Percentiles rank a stretch among this genome's conserved stretches.
Evolutionary conservation across 441 rosid species (phyloP).

Genomic region (Viola pubescens): DNA sequence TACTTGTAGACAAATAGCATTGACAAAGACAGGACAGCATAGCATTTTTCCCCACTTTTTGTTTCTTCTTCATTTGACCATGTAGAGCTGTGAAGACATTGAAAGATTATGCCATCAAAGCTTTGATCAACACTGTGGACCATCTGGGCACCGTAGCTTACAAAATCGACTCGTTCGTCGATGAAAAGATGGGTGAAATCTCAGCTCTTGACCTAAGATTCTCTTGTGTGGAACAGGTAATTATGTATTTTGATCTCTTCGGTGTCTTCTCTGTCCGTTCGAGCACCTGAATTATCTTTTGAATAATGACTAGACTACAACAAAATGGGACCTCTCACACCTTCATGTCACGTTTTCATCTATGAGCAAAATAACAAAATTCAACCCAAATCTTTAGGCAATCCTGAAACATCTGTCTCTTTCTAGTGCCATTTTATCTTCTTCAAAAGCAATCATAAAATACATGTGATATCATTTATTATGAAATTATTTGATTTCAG

Average conservation of each 20-base stretch:
- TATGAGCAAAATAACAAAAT: neutral
- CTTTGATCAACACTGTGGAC: constrained; percentile 72
- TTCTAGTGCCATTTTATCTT: too few species aligned
- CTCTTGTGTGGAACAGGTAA: constrained; percentile 62
- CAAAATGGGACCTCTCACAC: too few species aligned
- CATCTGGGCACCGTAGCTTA: constrained; percentile 84
- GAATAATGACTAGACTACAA: too few species aligned
- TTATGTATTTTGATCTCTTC: neutral
- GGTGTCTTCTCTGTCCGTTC: neutral
- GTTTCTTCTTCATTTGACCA: neutral
- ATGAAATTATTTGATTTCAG: neutral
- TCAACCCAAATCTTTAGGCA: neutral
- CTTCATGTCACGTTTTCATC: neutral
- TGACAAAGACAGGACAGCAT: neutral
- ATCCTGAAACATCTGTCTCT: neutral
- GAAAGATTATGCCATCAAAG: constrained; percentile 66
- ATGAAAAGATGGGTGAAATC: constrained; percentile 45
- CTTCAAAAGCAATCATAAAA: neutral
- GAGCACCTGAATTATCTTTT: too few species aligned
- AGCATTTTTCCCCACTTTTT: neutral
- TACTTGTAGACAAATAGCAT: neutral
- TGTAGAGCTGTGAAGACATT: constrained; percentile 55
- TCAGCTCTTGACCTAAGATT: constrained; percentile 46
- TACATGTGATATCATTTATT: constrained; percentile 14
- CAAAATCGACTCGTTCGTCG: constrained; percentile 53